Percentiles rank a stretch among this genome's conserved stretches.
phyloP scores from a whole-genome alignment of 108 stramenopile genomes.

The Pseudonitzschia pungens region DNA sequence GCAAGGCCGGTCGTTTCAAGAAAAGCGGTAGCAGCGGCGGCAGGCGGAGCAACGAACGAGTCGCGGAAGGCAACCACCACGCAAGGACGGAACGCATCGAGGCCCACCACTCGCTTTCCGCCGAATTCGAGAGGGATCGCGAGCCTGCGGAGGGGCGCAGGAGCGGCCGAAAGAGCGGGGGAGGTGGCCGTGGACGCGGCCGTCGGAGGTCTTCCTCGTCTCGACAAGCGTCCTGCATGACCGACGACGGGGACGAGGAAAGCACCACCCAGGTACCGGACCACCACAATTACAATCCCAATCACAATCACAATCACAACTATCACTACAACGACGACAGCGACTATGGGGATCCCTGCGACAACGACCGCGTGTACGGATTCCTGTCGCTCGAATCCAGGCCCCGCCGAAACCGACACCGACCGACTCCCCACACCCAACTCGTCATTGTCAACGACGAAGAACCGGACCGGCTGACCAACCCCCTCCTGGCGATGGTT shows the following conservation, averaged over 20 bases:
- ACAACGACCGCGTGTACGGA: background rate
- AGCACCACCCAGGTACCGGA: too few relatives aligned
- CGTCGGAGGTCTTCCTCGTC: background rate
- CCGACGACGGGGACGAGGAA: background rate
- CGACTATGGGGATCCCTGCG: background rate
- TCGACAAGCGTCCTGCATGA: background rate
- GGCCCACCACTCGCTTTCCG: too few relatives aligned
- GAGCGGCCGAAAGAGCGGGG: background rate
- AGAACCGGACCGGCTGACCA: constrained; percentile 53
- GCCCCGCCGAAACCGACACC: background rate
- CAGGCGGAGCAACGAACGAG: too few relatives aligned
- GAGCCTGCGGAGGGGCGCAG: too few relatives aligned
- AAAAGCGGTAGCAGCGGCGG: too few relatives aligned
- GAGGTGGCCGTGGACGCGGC: background rate
- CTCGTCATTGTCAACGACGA: constrained; percentile 35
- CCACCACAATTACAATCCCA: too few relatives aligned
- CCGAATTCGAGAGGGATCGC: too few relatives aligned
- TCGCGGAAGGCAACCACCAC: too few relatives aligned
- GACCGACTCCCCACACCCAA: background rate
- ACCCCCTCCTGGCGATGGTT: constrained; percentile 50
- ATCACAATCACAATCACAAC: background rate
- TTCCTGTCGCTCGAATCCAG: background rate
- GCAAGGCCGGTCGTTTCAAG: too few relatives aligned
- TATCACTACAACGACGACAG: background rate
- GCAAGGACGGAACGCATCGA: too few relatives aligned